phyloP scores from a whole-genome alignment of 805 yeast species.

The Lipomyces japonicus region DNA sequence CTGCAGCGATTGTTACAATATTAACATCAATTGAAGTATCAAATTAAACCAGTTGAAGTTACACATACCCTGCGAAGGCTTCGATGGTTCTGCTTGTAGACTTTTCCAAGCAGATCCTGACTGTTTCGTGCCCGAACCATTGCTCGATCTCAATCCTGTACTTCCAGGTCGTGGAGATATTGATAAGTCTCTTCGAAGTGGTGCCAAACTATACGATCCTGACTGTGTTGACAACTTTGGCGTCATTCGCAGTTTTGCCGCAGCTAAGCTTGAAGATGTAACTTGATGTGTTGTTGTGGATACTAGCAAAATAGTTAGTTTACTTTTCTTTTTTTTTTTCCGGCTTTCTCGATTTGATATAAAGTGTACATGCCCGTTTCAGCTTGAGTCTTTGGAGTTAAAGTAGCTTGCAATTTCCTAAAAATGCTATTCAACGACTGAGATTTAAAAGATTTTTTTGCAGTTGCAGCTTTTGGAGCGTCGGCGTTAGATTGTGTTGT shows the following conservation, averaged over 20 bases:
- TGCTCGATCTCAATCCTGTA: constrained; percentile 6
- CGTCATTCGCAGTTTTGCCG: constrained; percentile 19
- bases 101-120: constrained; percentile 17
- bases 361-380: too few relatives aligned
- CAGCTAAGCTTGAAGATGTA: neutral
- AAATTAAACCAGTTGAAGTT: too few relatives aligned
- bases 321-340: too few relatives aligned
- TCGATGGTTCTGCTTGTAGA: too few relatives aligned
- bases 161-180: constrained; percentile 27
- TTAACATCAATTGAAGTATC: too few relatives aligned
- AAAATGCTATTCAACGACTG: constrained; percentile 39
- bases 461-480: neutral
- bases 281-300: constrained; percentile 5
- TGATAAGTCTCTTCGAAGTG: constrained; percentile 24
- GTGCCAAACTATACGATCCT: constrained; percentile 24
- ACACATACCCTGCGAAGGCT: too few relatives aligned
- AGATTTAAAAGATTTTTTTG: constrained; percentile 38
- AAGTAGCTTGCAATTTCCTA: constrained; percentile 21
- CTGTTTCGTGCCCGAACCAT: constrained; percentile 6
- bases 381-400: too few relatives aligned
- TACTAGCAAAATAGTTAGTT: neutral
- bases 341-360: too few relatives aligned
- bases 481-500: constrained; percentile 2
- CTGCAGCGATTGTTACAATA: neutral
- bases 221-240: constrained; percentile 16